phyloP scores from a whole-genome alignment of 78 protist genomes.

The Dictyostelium brefeldianum region DNA sequence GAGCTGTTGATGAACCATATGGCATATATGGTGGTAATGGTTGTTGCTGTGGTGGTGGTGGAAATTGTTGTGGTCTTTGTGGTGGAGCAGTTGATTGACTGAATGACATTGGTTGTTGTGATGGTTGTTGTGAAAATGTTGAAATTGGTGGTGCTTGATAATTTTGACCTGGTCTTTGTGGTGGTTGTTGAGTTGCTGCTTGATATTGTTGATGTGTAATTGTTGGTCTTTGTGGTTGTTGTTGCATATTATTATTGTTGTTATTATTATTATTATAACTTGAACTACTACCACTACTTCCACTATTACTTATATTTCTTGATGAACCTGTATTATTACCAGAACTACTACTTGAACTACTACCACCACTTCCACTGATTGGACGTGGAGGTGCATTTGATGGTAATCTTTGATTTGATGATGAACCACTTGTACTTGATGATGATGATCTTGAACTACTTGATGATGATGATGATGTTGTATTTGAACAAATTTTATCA shows the following conservation, averaged over 20 bases:
- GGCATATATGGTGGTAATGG: slow-evolving; percentile 13
- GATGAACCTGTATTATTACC: background rate
- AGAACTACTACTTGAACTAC: background rate
- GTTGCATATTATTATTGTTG: background rate
- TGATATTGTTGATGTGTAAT: background rate
- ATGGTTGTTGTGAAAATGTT: background rate
- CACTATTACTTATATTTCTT: slow-evolving; percentile 1
- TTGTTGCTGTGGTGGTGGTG: background rate
- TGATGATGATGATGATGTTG: background rate
- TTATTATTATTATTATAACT: background rate
- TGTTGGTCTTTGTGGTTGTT: background rate
- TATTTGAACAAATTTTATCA: slow-evolving; percentile 15
- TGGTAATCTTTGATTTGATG: slow-evolving; percentile 39
- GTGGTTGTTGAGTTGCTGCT: slow-evolving; percentile 13
- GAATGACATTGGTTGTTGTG: background rate
- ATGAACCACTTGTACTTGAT: background rate
- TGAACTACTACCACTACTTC: too few relatives aligned
- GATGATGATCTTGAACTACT: too few relatives aligned
- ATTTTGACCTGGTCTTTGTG: slow-evolving; percentile 6
- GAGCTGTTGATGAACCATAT: slow-evolving; percentile 6
- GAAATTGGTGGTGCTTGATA: background rate
- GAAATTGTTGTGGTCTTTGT: background rate
- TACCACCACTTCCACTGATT: background rate
- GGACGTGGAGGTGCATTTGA: background rate
- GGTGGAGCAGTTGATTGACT: background rate